Evolutionary conservation across 192 early-diverging fungal genomes (phyloP), one percentile per base, ranked within the genome.

Genomic region (Umbelopsis sp.): DNA sequence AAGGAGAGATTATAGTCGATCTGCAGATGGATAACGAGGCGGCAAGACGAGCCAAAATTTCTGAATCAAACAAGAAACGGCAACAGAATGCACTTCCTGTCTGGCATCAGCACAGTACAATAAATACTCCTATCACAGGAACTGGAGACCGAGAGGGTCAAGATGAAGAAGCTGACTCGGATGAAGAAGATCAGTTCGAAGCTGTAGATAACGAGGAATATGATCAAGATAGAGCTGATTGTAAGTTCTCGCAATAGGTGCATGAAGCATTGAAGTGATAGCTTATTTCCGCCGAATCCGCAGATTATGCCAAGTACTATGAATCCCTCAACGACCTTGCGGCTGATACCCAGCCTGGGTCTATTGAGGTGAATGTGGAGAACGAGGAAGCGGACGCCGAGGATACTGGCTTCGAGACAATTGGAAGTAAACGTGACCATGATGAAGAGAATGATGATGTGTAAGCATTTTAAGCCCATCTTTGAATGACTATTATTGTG

Each of bases 41-140:
- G 49, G 85, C 88, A 0, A 83, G 88, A 52, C 83, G 84, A 37
- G 81, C 84, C n/a, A 87, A 86, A 66, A 83, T 89, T 64, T 73
- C 77, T 2, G 91, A 91, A 65, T 82, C 88, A 1, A 86, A 87
- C 50, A 85, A 88, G 73, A 91, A 89, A 64, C 71, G 86, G 35
- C 86, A 86, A 49, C 91, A 92, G 74, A 93, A 93, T 68, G 90
- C 88, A 21, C 79, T 93, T 45, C 92, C 92, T 18, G 85, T 87
- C 27, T 93, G 92, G 92, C 92, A 93, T 73, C 85, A 86, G 30
- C 89, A 88, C 68, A 88, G 87, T 66, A 91, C 91, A 1, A 88
- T 93, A 0, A 91, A 90, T 9, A 64, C 68, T 11, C 74, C 81
- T 1, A 16, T 78, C 6, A 78, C 77, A 10, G 77, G 78, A 44